Conservation (phyloP, 1,284 basidiomycete genomes). For the Cutaneotrichosporon spelunceum region DNA sequence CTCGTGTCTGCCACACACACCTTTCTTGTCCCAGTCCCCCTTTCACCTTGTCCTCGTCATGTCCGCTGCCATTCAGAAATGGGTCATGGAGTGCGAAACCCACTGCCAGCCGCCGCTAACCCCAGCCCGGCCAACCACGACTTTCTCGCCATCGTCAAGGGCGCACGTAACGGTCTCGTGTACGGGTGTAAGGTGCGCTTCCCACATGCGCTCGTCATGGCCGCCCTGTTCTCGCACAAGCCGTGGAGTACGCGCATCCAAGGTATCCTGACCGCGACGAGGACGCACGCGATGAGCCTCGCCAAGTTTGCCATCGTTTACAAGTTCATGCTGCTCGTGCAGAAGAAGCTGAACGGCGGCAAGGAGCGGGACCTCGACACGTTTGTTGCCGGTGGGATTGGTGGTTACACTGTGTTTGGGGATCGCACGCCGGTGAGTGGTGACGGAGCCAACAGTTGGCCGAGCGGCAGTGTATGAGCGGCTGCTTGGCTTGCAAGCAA, state of each 20-base stretch:
- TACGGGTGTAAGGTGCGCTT: conserved; percentile 82
- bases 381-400: conserved; percentile 88
- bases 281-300: conserved; percentile 64
- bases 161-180: conserved; percentile 89
- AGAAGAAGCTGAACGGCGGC: conserved; percentile 73
- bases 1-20: too few species aligned
- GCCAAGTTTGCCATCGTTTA: conserved; percentile 92
- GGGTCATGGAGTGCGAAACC: conserved; percentile 22
- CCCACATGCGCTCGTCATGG: conserved; percentile 98
- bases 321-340: conserved; percentile 78
- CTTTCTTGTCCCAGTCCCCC: neutral
- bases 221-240: conserved; percentile 86
- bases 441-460: neutral
- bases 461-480: neutral
- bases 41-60: neutral
- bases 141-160: conserved; percentile 86
- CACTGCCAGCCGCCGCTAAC: neutral
- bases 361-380: conserved; percentile 77
- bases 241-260: conserved; percentile 56
- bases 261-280: conserved; percentile 81
- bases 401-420: conserved; percentile 91
- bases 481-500: neutral
- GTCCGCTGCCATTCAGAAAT: conserved; percentile 22
- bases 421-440: conserved; percentile 72
- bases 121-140: conserved; percentile 75